Evolutionary conservation across 805 yeast genomes (phyloP).

Genomic region (Scheffersomyces lignosus): DNA sequence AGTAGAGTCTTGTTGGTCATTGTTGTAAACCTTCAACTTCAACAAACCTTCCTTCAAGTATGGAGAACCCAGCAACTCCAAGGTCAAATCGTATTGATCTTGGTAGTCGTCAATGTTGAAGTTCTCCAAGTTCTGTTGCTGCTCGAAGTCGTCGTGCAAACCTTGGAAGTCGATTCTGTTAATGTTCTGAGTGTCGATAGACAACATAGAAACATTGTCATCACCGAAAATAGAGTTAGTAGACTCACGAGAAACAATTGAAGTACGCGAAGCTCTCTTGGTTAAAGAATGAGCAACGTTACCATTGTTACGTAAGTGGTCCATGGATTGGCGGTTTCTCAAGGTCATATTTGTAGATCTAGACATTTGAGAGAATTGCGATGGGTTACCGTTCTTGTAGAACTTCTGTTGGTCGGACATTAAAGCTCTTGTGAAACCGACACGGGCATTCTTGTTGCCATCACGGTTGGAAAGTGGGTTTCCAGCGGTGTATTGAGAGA

Average conservation of each 20-base stretch:
- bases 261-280: slow-evolving; percentile 35
- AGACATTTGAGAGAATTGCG: slow-evolving; percentile 1
- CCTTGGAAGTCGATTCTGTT: slow-evolving; percentile 13
- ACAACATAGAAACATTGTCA: slow-evolving; percentile 33
- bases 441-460: slow-evolving; percentile 15
- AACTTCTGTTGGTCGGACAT: slow-evolving; percentile 28
- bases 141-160: slow-evolving; percentile 10
- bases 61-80: slow-evolving; percentile 72
- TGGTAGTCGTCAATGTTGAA: slow-evolving; percentile 42
- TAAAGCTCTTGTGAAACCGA: slow-evolving; percentile 44
- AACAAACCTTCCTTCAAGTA: slow-evolving; percentile 75
- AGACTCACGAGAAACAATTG: slow-evolving; percentile 35
- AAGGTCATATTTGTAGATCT: neutral
- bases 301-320: slow-evolving; percentile 17
- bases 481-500: slow-evolving; percentile 21
- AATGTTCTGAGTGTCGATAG: slow-evolving; percentile 33
- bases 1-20: slow-evolving; percentile 36
- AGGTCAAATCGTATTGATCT: slow-evolving; percentile 54
- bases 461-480: neutral
- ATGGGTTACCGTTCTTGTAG: slow-evolving; percentile 16
- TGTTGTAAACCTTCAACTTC: slow-evolving; percentile 38
- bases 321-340: slow-evolving; percentile 23
- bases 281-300: slow-evolving; percentile 12
- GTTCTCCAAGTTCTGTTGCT: slow-evolving; percentile 29
- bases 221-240: slow-evolving; percentile 18